Evolutionary conservation across 1,284 basidiomycete species (phyloP), one percentile per base, ranked within the genome.

Genomic region (Ustilago hordei): DNA sequence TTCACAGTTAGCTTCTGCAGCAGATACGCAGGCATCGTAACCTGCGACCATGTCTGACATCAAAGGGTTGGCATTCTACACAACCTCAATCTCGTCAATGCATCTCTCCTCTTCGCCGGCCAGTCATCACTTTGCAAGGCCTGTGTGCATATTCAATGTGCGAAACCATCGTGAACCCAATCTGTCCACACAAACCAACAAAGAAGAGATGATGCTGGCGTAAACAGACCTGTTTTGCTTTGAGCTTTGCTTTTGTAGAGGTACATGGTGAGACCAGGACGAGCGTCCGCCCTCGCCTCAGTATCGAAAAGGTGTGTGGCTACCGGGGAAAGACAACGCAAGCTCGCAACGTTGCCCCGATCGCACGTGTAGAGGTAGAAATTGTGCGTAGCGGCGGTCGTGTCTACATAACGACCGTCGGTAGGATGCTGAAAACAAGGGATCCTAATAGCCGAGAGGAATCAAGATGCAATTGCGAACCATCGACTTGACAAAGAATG

Each of bases 191-290:
- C 34, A 50, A 6, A 52, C 35, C 15, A 36, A 52, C 43, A 31
- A 13, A 2, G 15, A 8, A 12, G 32, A 7, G 23, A 17, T 17
- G 15, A 55, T 67, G 50, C 53, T 72, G 69, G 69, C 69, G 69
- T 72, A 68, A 61, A 73, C 70, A 73, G 71, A 63, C 66, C 65
- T 69, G 66, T 74, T 69, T 74, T 69, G 65, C 57, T 34, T 69
- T 55, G 68, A 71, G 68, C 68, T 71, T 71, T 61, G 73, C 61
- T 75, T 75, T 75, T 48, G 62, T 75, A 75, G 68, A 71, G 73
- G 73, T 75, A 75, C 73, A 75, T 55, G 58, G 12, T 43, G 61
- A 61, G 64, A 55, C 60, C 54, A 64, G 31, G 54, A 36, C 43
- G 19, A 41, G 19, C 28, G 38, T 39, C 34, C 28, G n/a, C 32